Conservation (phyloP, 495 filamentous ascomycete genomes). For the Mytilinidion resinicola region DNA sequence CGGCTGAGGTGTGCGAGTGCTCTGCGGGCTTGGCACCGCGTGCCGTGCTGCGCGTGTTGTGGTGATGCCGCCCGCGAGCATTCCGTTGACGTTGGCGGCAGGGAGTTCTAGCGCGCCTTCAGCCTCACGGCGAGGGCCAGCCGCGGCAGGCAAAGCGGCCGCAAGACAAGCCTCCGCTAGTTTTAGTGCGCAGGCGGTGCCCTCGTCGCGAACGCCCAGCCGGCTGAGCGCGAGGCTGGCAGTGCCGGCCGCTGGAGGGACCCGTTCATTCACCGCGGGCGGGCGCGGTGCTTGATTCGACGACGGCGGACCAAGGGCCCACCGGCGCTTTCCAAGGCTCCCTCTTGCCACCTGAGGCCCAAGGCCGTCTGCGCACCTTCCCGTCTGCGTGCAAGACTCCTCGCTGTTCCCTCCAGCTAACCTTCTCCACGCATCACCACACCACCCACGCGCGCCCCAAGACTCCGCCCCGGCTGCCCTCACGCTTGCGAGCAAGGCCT, state of each 20-base stretch:
- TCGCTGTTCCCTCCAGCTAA: not conserved
- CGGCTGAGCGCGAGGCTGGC: not conserved
- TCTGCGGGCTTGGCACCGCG: no score
- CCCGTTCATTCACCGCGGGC: no score
- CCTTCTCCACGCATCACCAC: not conserved
- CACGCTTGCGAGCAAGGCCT: not conserved
- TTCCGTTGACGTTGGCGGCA: not conserved
- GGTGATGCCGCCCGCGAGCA: not conserved
- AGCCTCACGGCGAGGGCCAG: not conserved
- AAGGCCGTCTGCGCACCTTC: conserved; percentile 14
- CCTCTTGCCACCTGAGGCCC: not conserved
- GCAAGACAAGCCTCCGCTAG: conserved; percentile 4
- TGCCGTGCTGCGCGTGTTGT: not conserved
- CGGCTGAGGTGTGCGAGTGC: not conserved
- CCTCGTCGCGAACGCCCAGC: not conserved
- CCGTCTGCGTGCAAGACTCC: conserved; percentile 11
- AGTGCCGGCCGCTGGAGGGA: no score
- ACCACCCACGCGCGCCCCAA: not conserved
- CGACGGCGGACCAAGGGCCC: not conserved
- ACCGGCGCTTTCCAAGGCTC: no score
- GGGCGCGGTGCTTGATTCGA: conserved; percentile 6
- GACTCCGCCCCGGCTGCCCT: not conserved
- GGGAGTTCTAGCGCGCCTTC: not conserved
- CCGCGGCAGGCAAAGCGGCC: not conserved
- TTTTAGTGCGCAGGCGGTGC: not conserved